Conservation (phyloP, 768 basidiomycete genomes). For the Neoboletus subvelutipes region DNA sequence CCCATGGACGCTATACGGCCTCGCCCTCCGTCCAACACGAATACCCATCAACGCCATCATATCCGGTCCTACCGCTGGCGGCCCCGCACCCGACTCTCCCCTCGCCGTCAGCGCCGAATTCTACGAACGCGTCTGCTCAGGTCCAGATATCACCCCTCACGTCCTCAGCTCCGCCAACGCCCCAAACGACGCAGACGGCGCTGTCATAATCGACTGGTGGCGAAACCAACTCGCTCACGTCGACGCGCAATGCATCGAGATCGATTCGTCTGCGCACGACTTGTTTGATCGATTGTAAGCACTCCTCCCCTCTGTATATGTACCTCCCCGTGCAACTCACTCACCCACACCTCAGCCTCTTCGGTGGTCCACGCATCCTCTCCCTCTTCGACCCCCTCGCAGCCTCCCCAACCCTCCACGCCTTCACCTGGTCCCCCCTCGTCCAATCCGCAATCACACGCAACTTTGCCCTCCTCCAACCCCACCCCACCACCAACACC, state of each 20-base stretch:
- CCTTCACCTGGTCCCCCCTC: slow-evolving; percentile 56
- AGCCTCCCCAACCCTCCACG: slow-evolving; percentile 46
- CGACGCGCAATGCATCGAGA: slow-evolving; percentile 43
- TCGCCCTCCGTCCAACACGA: slow-evolving; percentile 48
- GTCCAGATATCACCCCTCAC: slow-evolving; percentile 29
- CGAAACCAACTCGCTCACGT: slow-evolving; percentile 35
- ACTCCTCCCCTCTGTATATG: no score
- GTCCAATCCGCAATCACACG: slow-evolving; percentile 50
- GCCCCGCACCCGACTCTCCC: slow-evolving; percentile 31
- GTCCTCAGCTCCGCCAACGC: slow-evolving; percentile 36
- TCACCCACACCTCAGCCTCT: slow-evolving; percentile 37
- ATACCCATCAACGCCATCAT: slow-evolving; percentile 62
- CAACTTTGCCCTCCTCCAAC: slow-evolving; percentile 44
- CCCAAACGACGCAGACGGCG: slow-evolving; percentile 41
- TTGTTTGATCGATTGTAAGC: slow-evolving; percentile 54
- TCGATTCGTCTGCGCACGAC: slow-evolving; percentile 39
- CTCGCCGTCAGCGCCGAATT: slow-evolving; percentile 49
- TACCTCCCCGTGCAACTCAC: neutral
- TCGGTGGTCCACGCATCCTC: slow-evolving; percentile 42
- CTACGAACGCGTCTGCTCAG: slow-evolving; percentile 48
- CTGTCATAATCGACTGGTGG: slow-evolving; percentile 52
- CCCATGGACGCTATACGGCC: slow-evolving; percentile 55
- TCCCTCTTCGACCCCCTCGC: slow-evolving; percentile 44
- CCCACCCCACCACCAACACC: slow-evolving; percentile 28
- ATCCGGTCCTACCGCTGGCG: slow-evolving; percentile 55